Evolutionary conservation across 768 basidiomycete species (phyloP).

Genomic region (Lanmaoa pseudosensibilis): DNA sequence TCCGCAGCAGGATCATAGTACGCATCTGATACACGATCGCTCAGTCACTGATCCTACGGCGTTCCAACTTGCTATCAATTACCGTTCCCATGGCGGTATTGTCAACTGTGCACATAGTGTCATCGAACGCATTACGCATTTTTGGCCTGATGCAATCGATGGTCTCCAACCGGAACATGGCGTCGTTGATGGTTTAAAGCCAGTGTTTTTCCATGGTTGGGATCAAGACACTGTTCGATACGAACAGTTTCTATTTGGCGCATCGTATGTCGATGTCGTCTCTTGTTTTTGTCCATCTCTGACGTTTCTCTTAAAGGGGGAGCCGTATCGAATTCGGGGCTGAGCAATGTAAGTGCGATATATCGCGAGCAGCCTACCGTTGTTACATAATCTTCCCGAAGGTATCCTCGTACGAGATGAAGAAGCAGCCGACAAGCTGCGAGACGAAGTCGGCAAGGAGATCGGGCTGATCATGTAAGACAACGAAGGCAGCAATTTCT

Average conservation of each 20-base stretch:
- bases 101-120: conserved; percentile 69
- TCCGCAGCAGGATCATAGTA: conserved; percentile 25
- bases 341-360: conserved; percentile 52
- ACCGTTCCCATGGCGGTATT: conserved; percentile 72
- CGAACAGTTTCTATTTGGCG: conserved; percentile 58
- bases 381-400: conserved; percentile 21
- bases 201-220: conserved; percentile 56
- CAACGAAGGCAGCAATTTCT: background rate
- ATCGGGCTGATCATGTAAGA: conserved; percentile 60
- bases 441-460: conserved; percentile 49
- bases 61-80: conserved; percentile 65
- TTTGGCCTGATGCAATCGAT: conserved; percentile 70
- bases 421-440: conserved; percentile 46
- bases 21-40: conserved; percentile 10
- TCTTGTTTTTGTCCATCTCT: conserved; percentile 1
- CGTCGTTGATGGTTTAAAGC: conserved; percentile 51
- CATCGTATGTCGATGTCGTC: conserved; percentile 35
- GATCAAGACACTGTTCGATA: conserved; percentile 43
- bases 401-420: conserved; percentile 72
- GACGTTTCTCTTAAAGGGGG: conserved; percentile 34
- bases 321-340: conserved; percentile 60
- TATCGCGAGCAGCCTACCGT: background rate
- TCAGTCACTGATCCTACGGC: conserved; percentile 31
- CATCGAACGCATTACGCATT: conserved; percentile 57
- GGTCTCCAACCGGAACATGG: conserved; percentile 54